Evolutionary conservation across 2,329 filamentous ascomycete species (phyloP).

Genomic region (Zymoseptoria tritici): DNA sequence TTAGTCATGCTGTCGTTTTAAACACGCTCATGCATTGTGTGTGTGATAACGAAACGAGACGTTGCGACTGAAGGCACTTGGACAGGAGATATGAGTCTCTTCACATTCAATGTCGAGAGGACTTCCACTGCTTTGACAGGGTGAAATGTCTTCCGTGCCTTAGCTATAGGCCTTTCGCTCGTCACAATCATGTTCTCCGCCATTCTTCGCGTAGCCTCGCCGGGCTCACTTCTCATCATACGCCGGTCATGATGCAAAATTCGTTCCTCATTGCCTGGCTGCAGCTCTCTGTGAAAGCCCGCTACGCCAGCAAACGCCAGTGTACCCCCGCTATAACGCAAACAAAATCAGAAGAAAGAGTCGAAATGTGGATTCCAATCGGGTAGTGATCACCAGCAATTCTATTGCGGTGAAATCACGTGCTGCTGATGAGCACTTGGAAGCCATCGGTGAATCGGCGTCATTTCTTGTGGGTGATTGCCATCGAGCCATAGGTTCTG

Average conservation of each 20-base stretch:
- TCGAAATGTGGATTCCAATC: neutral
- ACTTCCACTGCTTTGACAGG: neutral
- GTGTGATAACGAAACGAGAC: neutral
- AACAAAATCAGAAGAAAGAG: neutral
- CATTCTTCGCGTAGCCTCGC: neutral
- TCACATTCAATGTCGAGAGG: neutral
- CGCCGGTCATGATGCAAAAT: neutral
- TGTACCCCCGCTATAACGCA: neutral
- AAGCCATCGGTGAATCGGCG: constrained; percentile 27
- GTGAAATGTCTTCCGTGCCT: neutral
- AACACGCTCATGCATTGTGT: neutral
- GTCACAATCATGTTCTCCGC: neutral
- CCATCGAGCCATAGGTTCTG: constrained; percentile 31
- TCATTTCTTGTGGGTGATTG: constrained; percentile 24
- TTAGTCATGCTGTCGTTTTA: neutral
- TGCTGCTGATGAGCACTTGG: neutral
- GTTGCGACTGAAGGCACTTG: neutral
- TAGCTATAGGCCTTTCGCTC: neutral
- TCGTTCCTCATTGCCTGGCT: neutral
- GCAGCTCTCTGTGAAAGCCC: neutral
- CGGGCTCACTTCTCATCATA: neutral
- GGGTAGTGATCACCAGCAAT: neutral
- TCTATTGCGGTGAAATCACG: neutral
- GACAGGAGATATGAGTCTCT: neutral
- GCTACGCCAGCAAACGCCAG: neutral